Evolutionary conservation across 2,329 filamentous ascomycete genomes (phyloP).

Genomic region (Monilinia vaccinii-corymbosi): DNA sequence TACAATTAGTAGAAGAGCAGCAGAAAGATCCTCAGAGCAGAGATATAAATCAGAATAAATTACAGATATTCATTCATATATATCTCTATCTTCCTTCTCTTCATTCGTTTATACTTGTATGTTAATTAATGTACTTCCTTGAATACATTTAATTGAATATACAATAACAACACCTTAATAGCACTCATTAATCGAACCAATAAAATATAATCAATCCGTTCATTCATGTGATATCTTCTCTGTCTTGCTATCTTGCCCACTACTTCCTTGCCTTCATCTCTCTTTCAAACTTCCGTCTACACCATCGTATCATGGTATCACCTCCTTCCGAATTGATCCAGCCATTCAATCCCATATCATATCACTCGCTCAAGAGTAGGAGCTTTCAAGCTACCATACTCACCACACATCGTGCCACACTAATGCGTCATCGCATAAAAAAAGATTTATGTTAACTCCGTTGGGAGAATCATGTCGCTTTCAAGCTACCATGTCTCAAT

Average conservation of each 20-base stretch:
- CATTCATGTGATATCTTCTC: constrained; percentile 1
- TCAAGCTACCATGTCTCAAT: constrained; percentile 30
- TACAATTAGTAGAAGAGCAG: too few relatives aligned
- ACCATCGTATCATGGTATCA: neutral
- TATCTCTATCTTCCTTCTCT: too few relatives aligned
- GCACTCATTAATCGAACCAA: neutral
- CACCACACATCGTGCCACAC: constrained; percentile 13
- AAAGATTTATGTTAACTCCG: constrained; percentile 4
- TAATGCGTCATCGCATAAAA: neutral
- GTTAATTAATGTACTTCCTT: too few relatives aligned
- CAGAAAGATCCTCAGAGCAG: too few relatives aligned
- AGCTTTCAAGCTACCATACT: constrained; percentile 30
- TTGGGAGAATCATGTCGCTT: constrained; percentile 26
- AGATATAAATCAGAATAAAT: too few relatives aligned
- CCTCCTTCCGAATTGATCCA: neutral
- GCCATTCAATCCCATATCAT: neutral
- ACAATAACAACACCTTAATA: neutral
- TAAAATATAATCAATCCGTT: neutral
- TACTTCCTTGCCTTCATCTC: neutral
- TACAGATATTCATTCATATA: too few relatives aligned
- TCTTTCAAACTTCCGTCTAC: neutral
- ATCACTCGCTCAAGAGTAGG: constrained; percentile 17
- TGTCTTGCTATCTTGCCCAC: neutral
- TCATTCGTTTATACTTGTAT: too few relatives aligned
- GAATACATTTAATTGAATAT: too few relatives aligned